Base-by-base conservation (phyloP, 139 green algal genomes). In the Picocystis salinarum region DNA sequence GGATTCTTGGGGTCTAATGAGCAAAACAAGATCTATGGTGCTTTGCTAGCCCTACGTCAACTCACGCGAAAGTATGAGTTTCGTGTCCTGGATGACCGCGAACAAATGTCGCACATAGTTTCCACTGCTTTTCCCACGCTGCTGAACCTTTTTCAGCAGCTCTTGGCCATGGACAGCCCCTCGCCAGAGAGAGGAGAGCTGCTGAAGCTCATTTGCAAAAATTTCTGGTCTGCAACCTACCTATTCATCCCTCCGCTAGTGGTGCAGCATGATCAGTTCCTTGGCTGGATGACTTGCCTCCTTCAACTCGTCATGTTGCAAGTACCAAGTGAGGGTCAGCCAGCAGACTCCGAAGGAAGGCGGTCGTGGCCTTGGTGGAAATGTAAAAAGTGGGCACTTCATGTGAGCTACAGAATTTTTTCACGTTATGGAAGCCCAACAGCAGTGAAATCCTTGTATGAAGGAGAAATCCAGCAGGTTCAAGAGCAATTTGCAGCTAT, bases 51-150 rank as follows among this genome's bases (percentile, higher is more conserved):
- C 22, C 59, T 94, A 40, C 79, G 85, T 34, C 58, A 88, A 26
- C 54, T 97, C 28, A 51, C 74, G 4, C 71, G 87, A 39, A 95
- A 94, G 68, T 97, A 92, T 47, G 87, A 97, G 66, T 96, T 94
- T 64, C 31, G 42, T 47, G 28, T 22, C 17, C 22, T 56, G 19
- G 62, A 71, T 29, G 79, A 91, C 22, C 28, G 72, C 3, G 52
- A 17, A 4, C 56, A 55, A 2, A 50, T 84, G 29, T 46, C 57
- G 3, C 29, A 17, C 4, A 33, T 83, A 6, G 53, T 91, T 1
- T 36, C 62, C 13, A 39, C 50, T 33, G 64, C 59, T 23, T 93
- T 94, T 60, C 83, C 83, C 2, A 40, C 52, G 25, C 53, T 93
- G 56, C 59, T 93, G 28, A 44, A 64, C 27, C 66, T 84, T 44